These are phyloP conservation scores for Tuber aestivum DNA, from an alignment of 495 filamentous ascomycete genomes.

Conservation along the genomic window DNA sequence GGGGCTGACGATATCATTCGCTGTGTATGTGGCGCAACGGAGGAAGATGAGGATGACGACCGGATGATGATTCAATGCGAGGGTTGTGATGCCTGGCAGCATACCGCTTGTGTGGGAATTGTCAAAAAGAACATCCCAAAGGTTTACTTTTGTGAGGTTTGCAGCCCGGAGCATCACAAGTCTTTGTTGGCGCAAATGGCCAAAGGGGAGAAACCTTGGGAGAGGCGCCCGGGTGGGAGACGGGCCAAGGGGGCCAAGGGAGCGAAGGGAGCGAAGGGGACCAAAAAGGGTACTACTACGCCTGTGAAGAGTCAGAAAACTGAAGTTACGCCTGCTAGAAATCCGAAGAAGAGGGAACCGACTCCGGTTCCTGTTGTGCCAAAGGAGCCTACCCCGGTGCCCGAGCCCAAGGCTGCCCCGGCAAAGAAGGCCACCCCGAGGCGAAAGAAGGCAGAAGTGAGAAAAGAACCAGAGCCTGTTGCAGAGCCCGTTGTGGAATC, in stretches of 20 bases:
- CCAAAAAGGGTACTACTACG: conserved; percentile 31
- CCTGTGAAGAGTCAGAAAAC: conserved; percentile 27
- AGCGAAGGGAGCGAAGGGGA: conserved; percentile 4
- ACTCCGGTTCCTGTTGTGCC: conserved; percentile 14
- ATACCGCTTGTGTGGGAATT: conserved; percentile 90
- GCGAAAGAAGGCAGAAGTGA: conserved; percentile 16
- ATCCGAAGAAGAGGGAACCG: conserved; percentile 26
- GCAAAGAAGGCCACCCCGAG: conserved; percentile 27
- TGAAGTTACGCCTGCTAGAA: conserved; percentile 24
- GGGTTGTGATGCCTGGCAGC: conserved; percentile 85
- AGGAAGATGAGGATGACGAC: conserved; percentile 71
- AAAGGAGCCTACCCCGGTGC: conserved; percentile 8
- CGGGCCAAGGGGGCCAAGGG: conserved; percentile 5
- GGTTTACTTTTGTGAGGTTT: conserved; percentile 86
- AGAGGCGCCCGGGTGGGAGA: conserved; percentile 49
- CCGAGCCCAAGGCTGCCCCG: conserved; percentile 14
- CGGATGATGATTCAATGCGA: conserved; percentile 91
- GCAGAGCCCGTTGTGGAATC: neutral
- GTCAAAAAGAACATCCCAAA: conserved; percentile 65
- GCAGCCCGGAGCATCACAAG: conserved; percentile 73
- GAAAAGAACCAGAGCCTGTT: conserved; percentile 4
- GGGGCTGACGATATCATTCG: conserved; percentile 69
- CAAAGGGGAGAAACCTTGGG: conserved; percentile 80
- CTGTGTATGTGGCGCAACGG: conserved; percentile 84
- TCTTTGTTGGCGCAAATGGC: conserved; percentile 65